Conservation (phyloP, 192 early-diverging fungal species). For the Backusella mclennaniae region DNA sequence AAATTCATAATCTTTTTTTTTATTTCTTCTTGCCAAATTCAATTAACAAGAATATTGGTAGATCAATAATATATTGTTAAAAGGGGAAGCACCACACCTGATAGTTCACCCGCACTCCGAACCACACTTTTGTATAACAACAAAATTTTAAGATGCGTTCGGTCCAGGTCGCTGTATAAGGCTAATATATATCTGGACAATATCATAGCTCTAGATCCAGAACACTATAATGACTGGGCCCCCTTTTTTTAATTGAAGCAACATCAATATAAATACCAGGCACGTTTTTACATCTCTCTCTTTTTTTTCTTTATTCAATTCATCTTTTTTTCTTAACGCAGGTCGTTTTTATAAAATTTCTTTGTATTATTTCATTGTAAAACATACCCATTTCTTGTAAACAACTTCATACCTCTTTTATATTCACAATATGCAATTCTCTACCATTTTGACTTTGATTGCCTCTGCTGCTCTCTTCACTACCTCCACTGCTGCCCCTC, state of each 20-base stretch:
- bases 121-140: neutral
- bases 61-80: neutral
- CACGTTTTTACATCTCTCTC: neutral
- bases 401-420: neutral
- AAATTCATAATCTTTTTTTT: neutral
- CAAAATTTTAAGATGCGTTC: neutral
- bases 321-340: neutral
- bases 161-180: neutral
- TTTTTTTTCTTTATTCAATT: neutral
- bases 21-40: slow-evolving; percentile 1
- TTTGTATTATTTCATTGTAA: neutral
- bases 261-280: slow-evolving; percentile 8
- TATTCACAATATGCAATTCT: neutral
- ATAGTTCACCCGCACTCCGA: neutral
- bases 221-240: neutral
- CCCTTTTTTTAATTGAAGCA: slow-evolving; percentile 4
- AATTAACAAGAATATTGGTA: neutral
- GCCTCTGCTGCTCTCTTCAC: neutral
- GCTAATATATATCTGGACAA: neutral
- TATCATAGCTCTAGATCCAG: neutral
- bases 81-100: neutral
- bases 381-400: neutral
- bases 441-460: slow-evolving; percentile 3
- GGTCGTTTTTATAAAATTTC: neutral
- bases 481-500: neutral